Percentiles rank a stretch among this genome's conserved stretches.
Evolutionary conservation across 2,329 filamentous ascomycete genomes (phyloP).

Genomic region (Diaporthe capsici): DNA sequence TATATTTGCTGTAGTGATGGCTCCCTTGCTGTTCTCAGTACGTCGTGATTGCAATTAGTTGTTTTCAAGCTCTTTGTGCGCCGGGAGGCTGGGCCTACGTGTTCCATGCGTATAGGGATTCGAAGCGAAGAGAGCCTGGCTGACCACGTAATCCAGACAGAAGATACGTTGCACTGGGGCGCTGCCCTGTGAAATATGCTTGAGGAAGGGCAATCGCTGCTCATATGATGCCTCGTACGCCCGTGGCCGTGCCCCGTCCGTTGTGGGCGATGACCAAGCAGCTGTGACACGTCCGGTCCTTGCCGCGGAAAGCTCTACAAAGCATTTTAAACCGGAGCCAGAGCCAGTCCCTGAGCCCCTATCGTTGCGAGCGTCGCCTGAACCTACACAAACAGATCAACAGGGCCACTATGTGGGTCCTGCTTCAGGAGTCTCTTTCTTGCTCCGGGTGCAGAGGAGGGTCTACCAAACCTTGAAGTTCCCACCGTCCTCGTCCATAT

Average conservation of each 20-base stretch:
- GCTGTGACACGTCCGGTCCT: constrained; percentile 29
- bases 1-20: neutral
- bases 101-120: too few species aligned
- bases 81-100: too few species aligned
- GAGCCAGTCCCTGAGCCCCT: constrained; percentile 25
- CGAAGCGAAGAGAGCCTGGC: neutral
- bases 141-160: constrained; percentile 45
- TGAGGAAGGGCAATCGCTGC: constrained; percentile 52
- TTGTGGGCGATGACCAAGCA: constrained; percentile 46
- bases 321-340: neutral
- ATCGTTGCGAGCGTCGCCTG: constrained; percentile 58
- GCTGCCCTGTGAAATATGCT: constrained; percentile 55
- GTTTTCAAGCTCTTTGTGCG: neutral
- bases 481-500: constrained; percentile 59
- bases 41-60: neutral
- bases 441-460: constrained; percentile 63
- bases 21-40: neutral
- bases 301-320: constrained; percentile 18
- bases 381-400: constrained; percentile 59
- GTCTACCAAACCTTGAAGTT: constrained; percentile 57
- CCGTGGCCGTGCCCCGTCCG: constrained; percentile 58
- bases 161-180: constrained; percentile 58
- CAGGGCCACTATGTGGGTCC: constrained; percentile 64
- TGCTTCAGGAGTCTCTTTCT: constrained; percentile 62
- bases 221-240: constrained; percentile 65